Percentiles rank a stretch among this genome's conserved stretches.
phyloP scores from a whole-genome alignment of 192 early-diverging fungal genomes.

The Coemansia sp. region DNA sequence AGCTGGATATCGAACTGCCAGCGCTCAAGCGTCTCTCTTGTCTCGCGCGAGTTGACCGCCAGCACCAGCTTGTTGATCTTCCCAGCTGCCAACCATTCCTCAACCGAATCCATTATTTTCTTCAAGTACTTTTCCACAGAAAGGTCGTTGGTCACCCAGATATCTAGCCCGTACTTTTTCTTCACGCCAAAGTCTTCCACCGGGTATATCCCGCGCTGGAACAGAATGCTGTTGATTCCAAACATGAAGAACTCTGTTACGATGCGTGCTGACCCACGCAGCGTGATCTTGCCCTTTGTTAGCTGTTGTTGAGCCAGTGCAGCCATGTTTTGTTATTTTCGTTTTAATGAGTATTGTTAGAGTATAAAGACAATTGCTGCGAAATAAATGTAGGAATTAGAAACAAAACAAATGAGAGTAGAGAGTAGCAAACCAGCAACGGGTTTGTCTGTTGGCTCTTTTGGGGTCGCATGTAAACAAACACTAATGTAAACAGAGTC shows the following conservation, averaged over 20 bases:
- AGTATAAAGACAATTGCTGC: background rate
- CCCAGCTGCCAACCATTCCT: slow-evolving; percentile 74
- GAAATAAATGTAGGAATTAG: background rate
- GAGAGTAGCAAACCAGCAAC: background rate
- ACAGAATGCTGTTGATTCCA: slow-evolving; percentile 85
- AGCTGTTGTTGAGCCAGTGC: slow-evolving; percentile 28
- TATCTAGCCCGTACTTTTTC: slow-evolving; percentile 85
- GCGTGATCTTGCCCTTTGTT: slow-evolving; percentile 68
- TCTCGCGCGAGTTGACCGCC: slow-evolving; percentile 82
- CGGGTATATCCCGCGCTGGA: slow-evolving; percentile 92
- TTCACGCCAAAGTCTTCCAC: slow-evolving; percentile 83
- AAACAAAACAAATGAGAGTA: slow-evolving; percentile 6
- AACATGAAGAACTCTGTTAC: slow-evolving; percentile 91
- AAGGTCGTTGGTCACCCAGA: slow-evolving; percentile 76
- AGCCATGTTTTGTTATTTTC: slow-evolving; percentile 25
- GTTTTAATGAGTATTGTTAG: background rate
- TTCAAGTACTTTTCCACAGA: slow-evolving; percentile 72
- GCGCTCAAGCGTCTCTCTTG: slow-evolving; percentile 80
- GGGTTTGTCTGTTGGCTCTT: background rate
- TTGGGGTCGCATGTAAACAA: no score
- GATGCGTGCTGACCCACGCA: slow-evolving; percentile 81
- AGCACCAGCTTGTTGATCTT: slow-evolving; percentile 84
- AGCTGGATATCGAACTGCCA: slow-evolving; percentile 94
- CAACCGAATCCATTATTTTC: slow-evolving; percentile 75
- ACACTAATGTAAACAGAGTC: no score